Evolutionary conservation across 768 basidiomycete species (phyloP).

Genomic region (Agrocybe praecox): DNA sequence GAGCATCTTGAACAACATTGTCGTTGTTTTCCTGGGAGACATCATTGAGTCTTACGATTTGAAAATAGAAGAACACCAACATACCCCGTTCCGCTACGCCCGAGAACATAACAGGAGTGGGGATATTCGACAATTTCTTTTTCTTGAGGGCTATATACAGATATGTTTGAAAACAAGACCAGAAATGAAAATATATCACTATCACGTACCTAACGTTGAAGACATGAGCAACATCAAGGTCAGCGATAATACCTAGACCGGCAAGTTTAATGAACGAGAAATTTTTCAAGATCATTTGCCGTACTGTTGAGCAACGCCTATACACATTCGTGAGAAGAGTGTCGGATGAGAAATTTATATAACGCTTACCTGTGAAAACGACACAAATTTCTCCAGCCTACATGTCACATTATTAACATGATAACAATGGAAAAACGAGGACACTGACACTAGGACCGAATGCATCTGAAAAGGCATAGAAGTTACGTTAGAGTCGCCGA

Average conservation of each 20-base stretch:
- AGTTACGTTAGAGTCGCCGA: not conserved
- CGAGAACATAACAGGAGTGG: conserved; percentile 65
- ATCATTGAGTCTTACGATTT: not conserved
- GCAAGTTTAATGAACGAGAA: not conserved
- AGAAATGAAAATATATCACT: not conserved
- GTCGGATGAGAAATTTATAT: too few relatives aligned
- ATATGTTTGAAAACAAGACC: not conserved
- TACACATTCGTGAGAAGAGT: not conserved
- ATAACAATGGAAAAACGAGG: not conserved
- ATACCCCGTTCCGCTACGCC: conserved; percentile 76
- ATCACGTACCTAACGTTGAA: conserved; percentile 48
- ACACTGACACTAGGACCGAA: conserved; percentile 58
- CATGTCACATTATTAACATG: not conserved
- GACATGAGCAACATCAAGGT: conserved; percentile 47
- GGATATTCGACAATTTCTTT: conserved; percentile 60
- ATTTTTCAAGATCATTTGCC: not conserved
- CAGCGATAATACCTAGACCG: conserved; percentile 48
- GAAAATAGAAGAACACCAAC: not conserved
- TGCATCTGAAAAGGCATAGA: conserved; percentile 45
- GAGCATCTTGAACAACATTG: conserved; percentile 78
- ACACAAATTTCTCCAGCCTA: conserved; percentile 49
- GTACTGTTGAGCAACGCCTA: conserved; percentile 28
- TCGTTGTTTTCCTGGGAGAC: conserved; percentile 69
- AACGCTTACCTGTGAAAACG: conserved; percentile 38
- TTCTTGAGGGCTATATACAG: conserved; percentile 46